phyloP scores from a whole-genome alignment of 495 filamentous ascomycete species.

The Letharia lupina region DNA sequence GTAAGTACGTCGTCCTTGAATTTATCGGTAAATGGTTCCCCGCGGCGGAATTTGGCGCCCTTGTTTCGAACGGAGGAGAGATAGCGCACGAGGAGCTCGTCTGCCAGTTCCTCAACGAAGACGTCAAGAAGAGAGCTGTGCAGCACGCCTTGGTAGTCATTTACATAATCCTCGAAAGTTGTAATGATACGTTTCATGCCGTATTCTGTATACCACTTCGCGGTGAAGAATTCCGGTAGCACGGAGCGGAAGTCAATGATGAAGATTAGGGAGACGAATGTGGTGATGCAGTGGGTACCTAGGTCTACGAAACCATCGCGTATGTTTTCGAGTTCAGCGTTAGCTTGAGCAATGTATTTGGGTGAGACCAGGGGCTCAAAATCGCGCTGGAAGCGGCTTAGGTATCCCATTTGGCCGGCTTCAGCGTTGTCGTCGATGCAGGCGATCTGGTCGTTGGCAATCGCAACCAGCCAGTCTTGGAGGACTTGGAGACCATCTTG shows the following conservation, averaged over 20 bases:
- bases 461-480: conserved; percentile 92
- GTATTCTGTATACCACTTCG: conserved; percentile 72
- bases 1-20: conserved; percentile 83
- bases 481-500: conserved; percentile 74
- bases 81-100: conserved; percentile 80
- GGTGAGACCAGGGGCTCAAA: conserved; percentile 70
- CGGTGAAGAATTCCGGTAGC: conserved; percentile 83
- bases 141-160: conserved; percentile 71
- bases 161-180: conserved; percentile 89
- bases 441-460: conserved; percentile 96
- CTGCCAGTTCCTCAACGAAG: conserved; percentile 78
- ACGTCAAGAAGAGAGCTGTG: conserved; percentile 83
- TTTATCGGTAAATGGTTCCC: conserved; percentile 77
- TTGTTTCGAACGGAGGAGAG: conserved; percentile 82
- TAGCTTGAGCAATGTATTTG: conserved; percentile 64
- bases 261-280: conserved; percentile 80
- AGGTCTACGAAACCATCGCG: conserved; percentile 90
- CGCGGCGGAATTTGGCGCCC: conserved; percentile 76
- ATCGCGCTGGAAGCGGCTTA: conserved; percentile 71
- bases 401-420: conserved; percentile 61
- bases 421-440: conserved; percentile 86
- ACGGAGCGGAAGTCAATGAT: conserved; percentile 72
- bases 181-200: conserved; percentile 82
- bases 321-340: conserved; percentile 61
- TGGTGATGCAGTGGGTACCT: conserved; percentile 77